These are phyloP conservation scores for Debaryomyces udenii DNA, from an alignment of 1,139 yeast genomes.

Conservation along the genomic window DNA sequence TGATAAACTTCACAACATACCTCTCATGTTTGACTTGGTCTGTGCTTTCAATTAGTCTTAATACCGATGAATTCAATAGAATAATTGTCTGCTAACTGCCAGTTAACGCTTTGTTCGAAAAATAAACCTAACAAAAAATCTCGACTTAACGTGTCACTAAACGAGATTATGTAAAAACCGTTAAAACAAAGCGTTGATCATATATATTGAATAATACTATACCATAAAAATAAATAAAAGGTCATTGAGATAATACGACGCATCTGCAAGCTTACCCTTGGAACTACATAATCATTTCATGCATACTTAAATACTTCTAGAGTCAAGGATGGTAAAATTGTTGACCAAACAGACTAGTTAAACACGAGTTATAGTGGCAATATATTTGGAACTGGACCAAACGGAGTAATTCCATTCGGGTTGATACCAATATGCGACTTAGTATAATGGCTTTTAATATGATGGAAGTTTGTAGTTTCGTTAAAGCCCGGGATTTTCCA, in stretches of 20 bases:
- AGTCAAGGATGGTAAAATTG: no score
- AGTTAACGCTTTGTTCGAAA: no score
- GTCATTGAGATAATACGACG: no score
- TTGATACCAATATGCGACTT: constrained; percentile 78
- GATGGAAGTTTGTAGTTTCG: constrained; percentile 82
- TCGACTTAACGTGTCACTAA: constrained; percentile 6
- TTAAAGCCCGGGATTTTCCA: constrained; percentile 81
- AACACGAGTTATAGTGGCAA: constrained; percentile 24
- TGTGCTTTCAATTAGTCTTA: not conserved
- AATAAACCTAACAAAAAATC: not conserved
- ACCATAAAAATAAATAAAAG: no score
- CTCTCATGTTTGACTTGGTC: constrained; percentile 10
- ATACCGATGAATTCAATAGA: no score
- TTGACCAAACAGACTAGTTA: no score
- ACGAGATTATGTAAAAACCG: constrained; percentile 1
- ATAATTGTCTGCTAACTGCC: no score
- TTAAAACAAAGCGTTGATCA: not conserved
- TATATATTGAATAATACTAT: no score
- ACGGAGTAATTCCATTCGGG: constrained; percentile 81
- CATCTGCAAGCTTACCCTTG: no score
- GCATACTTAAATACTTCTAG: no score
- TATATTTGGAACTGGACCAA: constrained; percentile 86
- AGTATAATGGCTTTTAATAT: constrained; percentile 89
- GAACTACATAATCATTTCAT: no score
- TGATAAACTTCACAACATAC: constrained; percentile 7